Base-by-base conservation (phyloP, 352 stramenopile genomes). In the Globisporangium abappressorium region DNA sequence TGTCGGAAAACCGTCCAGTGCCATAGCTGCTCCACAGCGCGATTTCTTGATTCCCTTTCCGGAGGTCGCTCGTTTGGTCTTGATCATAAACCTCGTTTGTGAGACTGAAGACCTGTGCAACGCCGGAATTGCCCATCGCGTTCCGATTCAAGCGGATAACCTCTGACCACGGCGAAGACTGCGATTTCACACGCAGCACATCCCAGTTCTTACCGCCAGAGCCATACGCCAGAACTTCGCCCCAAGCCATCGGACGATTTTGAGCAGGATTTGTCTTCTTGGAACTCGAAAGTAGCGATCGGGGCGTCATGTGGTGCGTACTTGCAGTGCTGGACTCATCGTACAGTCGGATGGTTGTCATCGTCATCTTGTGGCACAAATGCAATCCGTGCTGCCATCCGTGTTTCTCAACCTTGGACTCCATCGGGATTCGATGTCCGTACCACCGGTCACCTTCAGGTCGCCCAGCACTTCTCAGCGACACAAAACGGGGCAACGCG, bases 261-360 rank as follows among this genome's bases (percentile, higher is more conserved):
- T 96, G 87, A 34, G 87, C 85, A 38, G 87, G 87, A 69, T 93
- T 93, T 26, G 84, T 84, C 41, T 78, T 80, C 65, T 93, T 89
- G 8, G 82, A 88, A 22, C 80, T 93, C n/a, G 82, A 81, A 12
- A 91, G 61, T 18, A 95, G 70, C 34, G 87, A 93, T 11, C 87
- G 71, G 1, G 89, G 89, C 0, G 89, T 96, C 57, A 85, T 78
- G 60, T 96, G 89, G 65, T 96, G 87, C 12, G 84, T 75, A 49
- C 89, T 96, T 5, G 89, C 89, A 22, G 89, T 96, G 63, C 89
- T 96, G 2, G 70, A 80, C 72, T 96, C 89, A 43, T 96, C 89
- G 61, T 96, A 95, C 24, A 96, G 77, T 36, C 89, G 87, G 65
- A 96, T 92, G 2, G 89, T 95, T 34, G 85, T 94, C 81, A 94